Base-by-base conservation (phyloP, 1,284 basidiomycete species). In the Rhodotorula sp. region DNA sequence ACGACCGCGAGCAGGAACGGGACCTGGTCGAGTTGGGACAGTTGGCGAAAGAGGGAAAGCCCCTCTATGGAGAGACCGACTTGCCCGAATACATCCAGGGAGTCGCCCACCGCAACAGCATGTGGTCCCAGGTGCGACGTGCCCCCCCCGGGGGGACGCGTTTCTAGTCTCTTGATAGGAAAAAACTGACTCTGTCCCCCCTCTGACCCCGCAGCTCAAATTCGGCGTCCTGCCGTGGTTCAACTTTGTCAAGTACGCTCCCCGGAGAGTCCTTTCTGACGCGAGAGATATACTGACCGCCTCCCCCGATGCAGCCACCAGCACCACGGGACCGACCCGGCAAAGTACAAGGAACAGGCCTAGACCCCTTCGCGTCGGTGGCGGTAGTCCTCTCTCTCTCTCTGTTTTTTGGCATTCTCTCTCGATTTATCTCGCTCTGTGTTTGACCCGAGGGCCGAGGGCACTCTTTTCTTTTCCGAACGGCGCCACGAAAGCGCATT, bases 11-110 rank as follows among this genome's bases (percentile, higher is more conserved):
- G 80, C 86, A 89, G 76, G 86, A 86, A 69, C 84, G 83, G 80
- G 94, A 96, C 80, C 79, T 88, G 62, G 83, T 84, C 33, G 94
- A 96, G 81, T 83, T 96, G 60, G 86, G 86, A 55, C 87, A 88
- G 72, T 86, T 86, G 51, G 89, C 86, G 20, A 82, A 82, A 72
- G 85, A 88, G 73, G 93, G 93, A 66, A 87, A 91, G 80, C 87
- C 93, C 22, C 80, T 96, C 59, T 91, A 94, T 79, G 93, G 93
- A 74, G 85, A 89, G 80, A 91, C 90, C 37, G 84, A 87, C 74
- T 87, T 98, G 79, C 88, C 90, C 42, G 84, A 84, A 53, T 96
- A 93, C 88, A 87, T 97, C 67, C 95, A 97, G 82, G 89, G 87
- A 70, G 87, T 90, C 62, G 94, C 95, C 45, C 86, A 89, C 82